Base-by-base conservation (phyloP, 768 basidiomycete genomes). In the Flagelloscypha sp. region DNA sequence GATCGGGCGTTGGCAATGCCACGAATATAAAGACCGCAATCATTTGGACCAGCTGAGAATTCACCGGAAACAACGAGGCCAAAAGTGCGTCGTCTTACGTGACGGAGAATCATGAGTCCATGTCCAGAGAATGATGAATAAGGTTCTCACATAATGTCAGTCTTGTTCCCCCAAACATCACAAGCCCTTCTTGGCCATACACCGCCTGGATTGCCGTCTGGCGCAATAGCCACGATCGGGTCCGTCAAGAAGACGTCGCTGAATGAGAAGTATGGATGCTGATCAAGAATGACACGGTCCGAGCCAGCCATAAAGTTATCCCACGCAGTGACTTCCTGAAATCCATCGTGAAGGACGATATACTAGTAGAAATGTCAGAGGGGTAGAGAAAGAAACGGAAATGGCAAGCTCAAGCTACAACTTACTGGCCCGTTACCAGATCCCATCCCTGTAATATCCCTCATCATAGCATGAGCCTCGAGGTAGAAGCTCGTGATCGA, bases 1-100 rank as follows among this genome's bases (percentile, higher is more conserved):
- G 50, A 8, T 43, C 40, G 13, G 10, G 83, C 83, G 19, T 58
- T 49, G 53, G 55, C 58, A 13, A 74, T 69, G 5, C 63, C 60
- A 21, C 48, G 48, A 38, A 72, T 29, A 53, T 53, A 72, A 30
- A 70, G 57, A 6, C 76, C 82, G 48, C 84, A 85, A 35, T 74
- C 65, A 48, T 81, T 85, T 46, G 64, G 67, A 7, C 75, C 79
- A 2, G 66, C 66, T 35, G 80, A 74, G 56, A 81, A 89, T 56
- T 93, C 89, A 27, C 85, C 89, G 1, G 76, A 76, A 17, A 80
- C 50, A 10, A 76, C 76, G 25, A 89, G 57, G 7, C 89, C 89
- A 47, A 87, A 85, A 22, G 45, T 42, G 31, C 45, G 40, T 45
- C 64, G 52, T 42, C 68, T 71, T 37, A 39, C 27, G 46, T 37